Conservation (phyloP, 371 early-diverging fungal species). For the Chytridiales sp. region DNA sequence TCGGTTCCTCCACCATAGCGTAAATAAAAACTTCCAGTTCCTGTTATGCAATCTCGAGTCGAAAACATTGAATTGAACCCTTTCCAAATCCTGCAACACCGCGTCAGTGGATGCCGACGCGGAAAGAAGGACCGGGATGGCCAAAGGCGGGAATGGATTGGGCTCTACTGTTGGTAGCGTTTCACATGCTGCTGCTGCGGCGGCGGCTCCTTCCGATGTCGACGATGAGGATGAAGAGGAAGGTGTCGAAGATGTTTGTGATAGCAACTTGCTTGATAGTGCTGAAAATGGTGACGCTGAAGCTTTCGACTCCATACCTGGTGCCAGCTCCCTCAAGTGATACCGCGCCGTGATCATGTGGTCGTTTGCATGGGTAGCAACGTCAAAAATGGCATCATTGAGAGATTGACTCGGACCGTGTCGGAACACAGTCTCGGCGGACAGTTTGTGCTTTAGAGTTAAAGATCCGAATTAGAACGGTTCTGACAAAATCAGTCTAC, state of each 20-base stretch:
- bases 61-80: conserved; percentile 70
- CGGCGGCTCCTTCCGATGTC: background rate
- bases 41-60: conserved; percentile 58
- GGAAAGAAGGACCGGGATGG: conserved; percentile 65
- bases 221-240: background rate
- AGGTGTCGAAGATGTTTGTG: background rate
- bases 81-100: conserved; percentile 66
- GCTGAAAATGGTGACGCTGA: too few relatives aligned
- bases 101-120: conserved; percentile 61
- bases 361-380: conserved; percentile 79
- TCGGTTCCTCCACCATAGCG: conserved; percentile 46
- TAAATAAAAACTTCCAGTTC: conserved; percentile 68
- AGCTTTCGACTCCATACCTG: background rate
- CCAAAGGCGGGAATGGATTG: conserved; percentile 50
- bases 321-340: conserved; percentile 40
- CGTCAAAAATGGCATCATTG: conserved; percentile 73
- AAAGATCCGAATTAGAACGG: background rate
- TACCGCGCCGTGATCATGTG: conserved; percentile 76
- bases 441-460: conserved; percentile 57
- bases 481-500: background rate
- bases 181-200: too few relatives aligned
- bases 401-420: conserved; percentile 56
- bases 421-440: conserved; percentile 72
- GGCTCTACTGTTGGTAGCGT: too few relatives aligned
- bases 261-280: background rate